These are phyloP conservation scores for Camelina neglecta DNA, from an alignment of 345 rosid genomes.

Conservation along the genomic window DNA sequence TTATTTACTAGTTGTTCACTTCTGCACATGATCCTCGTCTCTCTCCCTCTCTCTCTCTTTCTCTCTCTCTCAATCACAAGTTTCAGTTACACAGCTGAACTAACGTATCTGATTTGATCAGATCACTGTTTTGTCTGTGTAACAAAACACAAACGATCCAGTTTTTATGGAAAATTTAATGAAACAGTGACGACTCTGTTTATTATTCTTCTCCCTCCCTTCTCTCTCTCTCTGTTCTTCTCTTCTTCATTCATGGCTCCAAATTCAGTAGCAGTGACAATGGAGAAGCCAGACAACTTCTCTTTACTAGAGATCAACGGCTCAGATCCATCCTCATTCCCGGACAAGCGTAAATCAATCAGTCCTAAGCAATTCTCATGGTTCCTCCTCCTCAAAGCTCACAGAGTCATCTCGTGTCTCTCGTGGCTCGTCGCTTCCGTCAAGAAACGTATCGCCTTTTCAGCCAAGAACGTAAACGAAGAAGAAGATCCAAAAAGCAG, in stretches of 20 bases:
- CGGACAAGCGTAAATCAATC: constrained; percentile 70
- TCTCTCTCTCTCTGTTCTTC: constrained; percentile 1
- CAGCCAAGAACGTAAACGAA: constrained; percentile 42
- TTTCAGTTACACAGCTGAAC: constrained; percentile 38
- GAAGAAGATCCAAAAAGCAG: constrained; percentile 72
- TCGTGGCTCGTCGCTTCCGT: constrained; percentile 62
- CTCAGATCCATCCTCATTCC: constrained; percentile 59
- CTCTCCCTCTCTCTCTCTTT: constrained; percentile 16
- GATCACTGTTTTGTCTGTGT: constrained; percentile 34
- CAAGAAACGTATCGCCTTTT: constrained; percentile 62
- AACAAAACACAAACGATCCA: constrained; percentile 35
- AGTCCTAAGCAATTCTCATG: constrained; percentile 82
- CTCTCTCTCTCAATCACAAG: constrained; percentile 31
- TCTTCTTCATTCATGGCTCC: constrained; percentile 63
- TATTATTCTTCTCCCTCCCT: neutral
- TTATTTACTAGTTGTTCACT: constrained; percentile 46
- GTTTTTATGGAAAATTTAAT: constrained; percentile 41
- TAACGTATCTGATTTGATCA: constrained; percentile 36
- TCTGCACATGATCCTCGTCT: constrained; percentile 43
- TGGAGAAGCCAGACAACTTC: constrained; percentile 75
- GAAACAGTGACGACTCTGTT: constrained; percentile 40
- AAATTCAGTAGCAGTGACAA: constrained; percentile 74
- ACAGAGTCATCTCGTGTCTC: constrained; percentile 60
- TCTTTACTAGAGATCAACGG: constrained; percentile 65
- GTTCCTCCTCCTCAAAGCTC: constrained; percentile 74